Evolutionary conservation across 2,329 filamentous ascomycete species (phyloP), one percentile per base, ranked within the genome.

Genomic region (Aspergillus texensis): DNA sequence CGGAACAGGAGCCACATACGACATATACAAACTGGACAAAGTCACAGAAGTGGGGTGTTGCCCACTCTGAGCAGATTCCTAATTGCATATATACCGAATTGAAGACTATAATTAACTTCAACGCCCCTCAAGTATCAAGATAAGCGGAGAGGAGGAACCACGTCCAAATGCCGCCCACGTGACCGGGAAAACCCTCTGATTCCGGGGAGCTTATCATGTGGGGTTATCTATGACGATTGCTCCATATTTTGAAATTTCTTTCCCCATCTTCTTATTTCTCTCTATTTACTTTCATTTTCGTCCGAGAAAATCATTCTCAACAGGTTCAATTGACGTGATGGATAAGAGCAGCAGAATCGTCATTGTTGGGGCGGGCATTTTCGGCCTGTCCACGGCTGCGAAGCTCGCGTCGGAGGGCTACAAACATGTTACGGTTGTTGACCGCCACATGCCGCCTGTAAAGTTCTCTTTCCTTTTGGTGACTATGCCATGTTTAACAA

Each of bases 401-500:
- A 50, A 65, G 48, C 61, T 65, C 6, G 57, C 60, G 6, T 24
- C 45, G 8, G 57, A 60, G 34, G 63, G 63, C 4, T 60, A 65
- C 45, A 24, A 41, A 11, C 57, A 68, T 32, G 48, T 68, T 3
- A 45, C 62, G 0, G 62, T 68, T 19, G 61, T 68, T 21, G 67
- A 68, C 41, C 59, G 67, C 19, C 61, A 62, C 26, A 57, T 67
- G 41, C 65, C 67, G 26, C 67, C 67, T 19, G 65, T 67, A 41
- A 43, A 39, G n/a, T 36, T 24, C 32, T n/a, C 6, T 21, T n/a
- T 21, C 6, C 30, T 34, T 28, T 9, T 16, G 10, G 8, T 10
- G 1, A 16, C 1, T 19, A n/a, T 21, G 3, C 1, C 4, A 12
- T 3, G 19, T 30, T 43, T 60, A 34, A 59, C 46, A 45, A 32